Base-by-base conservation (phyloP, 768 basidiomycete species). In the Rhizopogon vesiculosus region DNA sequence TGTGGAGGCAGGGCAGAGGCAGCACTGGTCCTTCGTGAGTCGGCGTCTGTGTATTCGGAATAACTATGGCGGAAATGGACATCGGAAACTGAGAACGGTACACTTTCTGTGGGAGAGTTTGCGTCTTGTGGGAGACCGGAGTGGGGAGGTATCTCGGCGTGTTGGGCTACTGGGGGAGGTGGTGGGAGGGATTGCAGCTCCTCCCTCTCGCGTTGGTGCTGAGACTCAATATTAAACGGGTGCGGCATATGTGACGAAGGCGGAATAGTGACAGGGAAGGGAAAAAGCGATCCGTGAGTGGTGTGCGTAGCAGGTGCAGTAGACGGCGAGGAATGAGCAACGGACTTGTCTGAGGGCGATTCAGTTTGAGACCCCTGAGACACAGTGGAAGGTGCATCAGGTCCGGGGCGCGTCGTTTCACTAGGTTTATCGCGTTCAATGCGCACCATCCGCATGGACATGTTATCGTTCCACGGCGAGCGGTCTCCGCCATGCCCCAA, bases 61-160 rank as follows among this genome's bases (percentile, higher is more conserved):
- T 53, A 61, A 41, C 69, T 79, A 43, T 77, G 73, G 39, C 78
- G 71, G 65, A 81, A 81, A 48, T 78, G 71, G 33, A 81, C 69
- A 10, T 83, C 81, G 15, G 79, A 79, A n/a, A 80, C 75, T 15
- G 81, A 79, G 55, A 80, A 72, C 1, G 81, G 79, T 39, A 83
- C 69, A 55, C 82, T 85, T 45, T 84, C 80, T 0, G 80, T 79
- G 39, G 82, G 82, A 13, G 84, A 83, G 29, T 69, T 72, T 31
- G 74, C 62, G 45, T 66, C 64, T n/a, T 68, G 31, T 62, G 45
- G 64, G 31, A 60, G 57, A 44, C 62, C 59, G 3, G 65, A 61
- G 13, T 74, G 78, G 33, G 60, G 58, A 7, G 57, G 62, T 38
- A 60, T 72, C 65, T 40, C 71, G 59, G 69, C 39, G 62, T 67